Evolutionary conservation across 169 alveolate genomes (phyloP).

Genomic region (Cryptosporidium baileyi): DNA sequence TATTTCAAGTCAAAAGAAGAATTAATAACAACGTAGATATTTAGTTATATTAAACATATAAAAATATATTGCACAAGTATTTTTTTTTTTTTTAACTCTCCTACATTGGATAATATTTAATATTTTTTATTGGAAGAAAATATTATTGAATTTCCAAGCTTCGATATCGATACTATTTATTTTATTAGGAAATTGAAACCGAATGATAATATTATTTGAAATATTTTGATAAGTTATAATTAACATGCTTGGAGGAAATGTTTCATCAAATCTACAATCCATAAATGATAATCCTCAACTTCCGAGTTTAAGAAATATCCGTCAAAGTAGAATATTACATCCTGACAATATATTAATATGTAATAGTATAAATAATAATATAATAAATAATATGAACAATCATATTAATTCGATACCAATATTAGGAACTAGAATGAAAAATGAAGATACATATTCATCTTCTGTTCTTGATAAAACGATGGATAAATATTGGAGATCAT

Average conservation of each 20-base stretch:
- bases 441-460: constrained; percentile 4
- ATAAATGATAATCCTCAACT: constrained; percentile 19
- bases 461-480: neutral
- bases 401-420: neutral
- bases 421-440: neutral
- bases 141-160: no score
- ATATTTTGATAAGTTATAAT: neutral
- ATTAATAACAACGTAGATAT: no score
- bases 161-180: no score
- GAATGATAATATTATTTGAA: no score
- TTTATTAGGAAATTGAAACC: no score
- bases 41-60: no score
- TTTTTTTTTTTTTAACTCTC: no score
- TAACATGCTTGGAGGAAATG: constrained; percentile 62
- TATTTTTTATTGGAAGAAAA: no score
- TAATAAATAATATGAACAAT: neutral
- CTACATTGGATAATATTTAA: no score
- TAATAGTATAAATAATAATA: neutral
- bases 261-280: constrained; percentile 42
- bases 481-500: constrained; percentile 59
- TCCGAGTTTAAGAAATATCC: constrained; percentile 53
- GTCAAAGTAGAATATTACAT: constrained; percentile 32
- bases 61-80: no score
- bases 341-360: neutral
- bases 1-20: no score